Base-by-base conservation (phyloP, 2,329 filamentous ascomycete species). In the Chlorencoelia australis region DNA sequence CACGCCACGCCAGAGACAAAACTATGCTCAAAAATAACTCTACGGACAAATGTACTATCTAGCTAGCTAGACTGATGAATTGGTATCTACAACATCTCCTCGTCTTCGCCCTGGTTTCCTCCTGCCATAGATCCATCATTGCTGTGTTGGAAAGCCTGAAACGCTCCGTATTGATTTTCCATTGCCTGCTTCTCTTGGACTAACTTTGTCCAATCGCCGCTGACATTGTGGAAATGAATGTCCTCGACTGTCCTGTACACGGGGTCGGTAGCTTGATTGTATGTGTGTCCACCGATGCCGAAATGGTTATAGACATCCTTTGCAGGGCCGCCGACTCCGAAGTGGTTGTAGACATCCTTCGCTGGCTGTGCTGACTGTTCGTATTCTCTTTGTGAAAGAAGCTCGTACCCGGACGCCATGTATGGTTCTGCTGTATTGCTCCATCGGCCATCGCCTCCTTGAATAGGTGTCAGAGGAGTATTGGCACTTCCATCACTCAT, bases 391-490 rank as follows among this genome's bases (percentile, higher is more conserved):
- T 68, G 66, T 40, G 79, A 75, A 39, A 82, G 62, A 52, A 74
- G 67, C 51, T 85, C 81, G 55, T 94, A 94, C 10, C 87, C 87
- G 5, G 75, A 79, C 31, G 73, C 59, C 73, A 94, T 93, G 59
- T 94, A 94, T 0, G 86, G 86, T 44, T 52, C 61, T 14, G 47
- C 49, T 15, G 42, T 31, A 38, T 55, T 18, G 51, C 47, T 39
- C 72, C 74, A 78, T 34, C 66, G 64, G 17, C 72, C 66, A 41
- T 75, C 68, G 7, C 60, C 58, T 3, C 62, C 62, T 54, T 79
- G 73, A 6, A 66, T 57, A 1, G 66, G 60, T 2, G 65, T 66
- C 4, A 45, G 68, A 52, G 13, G 66, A 53, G 45, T 44, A 9
- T 52, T 52, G 39, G 46, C 53, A 21, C 48, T 55, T 9, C 54